phyloP scores from a whole-genome alignment of 495 filamentous ascomycete genomes.

The Tuber magnatum region DNA sequence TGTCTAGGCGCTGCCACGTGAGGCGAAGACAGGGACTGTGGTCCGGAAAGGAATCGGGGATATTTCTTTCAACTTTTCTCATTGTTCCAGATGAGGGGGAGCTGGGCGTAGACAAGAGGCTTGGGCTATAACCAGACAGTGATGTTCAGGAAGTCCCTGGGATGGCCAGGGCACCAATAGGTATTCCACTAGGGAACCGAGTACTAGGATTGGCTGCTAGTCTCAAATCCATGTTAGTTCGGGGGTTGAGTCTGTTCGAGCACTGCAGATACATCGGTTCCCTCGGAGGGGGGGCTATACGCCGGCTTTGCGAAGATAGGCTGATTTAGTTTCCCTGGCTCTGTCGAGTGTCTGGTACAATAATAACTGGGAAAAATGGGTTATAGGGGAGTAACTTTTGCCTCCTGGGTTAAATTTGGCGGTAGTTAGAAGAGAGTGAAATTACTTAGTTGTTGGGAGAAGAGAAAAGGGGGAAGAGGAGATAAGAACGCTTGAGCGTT shows the following conservation, averaged over 20 bases:
- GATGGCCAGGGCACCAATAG: not conserved
- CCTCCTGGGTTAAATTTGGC: not conserved
- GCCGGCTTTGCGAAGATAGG: not conserved
- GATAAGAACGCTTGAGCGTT: not conserved
- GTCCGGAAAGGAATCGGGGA: not conserved
- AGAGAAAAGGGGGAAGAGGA: not conserved
- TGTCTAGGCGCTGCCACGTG: not conserved
- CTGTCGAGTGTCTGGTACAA: not conserved
- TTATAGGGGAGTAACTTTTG: not conserved
- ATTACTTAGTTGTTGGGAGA: not conserved
- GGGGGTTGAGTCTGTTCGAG: not conserved
- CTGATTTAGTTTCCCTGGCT: not conserved
- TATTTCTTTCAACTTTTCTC: not conserved
- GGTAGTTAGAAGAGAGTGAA: not conserved
- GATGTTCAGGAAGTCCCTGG: slow-evolving; percentile 11
- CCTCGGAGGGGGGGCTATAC: not conserved
- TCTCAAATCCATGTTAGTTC: not conserved
- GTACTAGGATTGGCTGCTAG: not conserved
- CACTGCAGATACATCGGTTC: not conserved
- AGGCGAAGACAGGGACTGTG: slow-evolving; percentile 12
- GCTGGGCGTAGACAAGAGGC: not conserved
- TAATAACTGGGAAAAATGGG: not conserved
- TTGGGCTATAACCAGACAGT: not conserved
- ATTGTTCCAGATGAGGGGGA: not conserved
- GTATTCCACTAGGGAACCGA: not conserved